These are phyloP conservation scores for Kwoniella sp. DNA, from an alignment of 768 basidiomycete species.

Conservation along the genomic window DNA sequence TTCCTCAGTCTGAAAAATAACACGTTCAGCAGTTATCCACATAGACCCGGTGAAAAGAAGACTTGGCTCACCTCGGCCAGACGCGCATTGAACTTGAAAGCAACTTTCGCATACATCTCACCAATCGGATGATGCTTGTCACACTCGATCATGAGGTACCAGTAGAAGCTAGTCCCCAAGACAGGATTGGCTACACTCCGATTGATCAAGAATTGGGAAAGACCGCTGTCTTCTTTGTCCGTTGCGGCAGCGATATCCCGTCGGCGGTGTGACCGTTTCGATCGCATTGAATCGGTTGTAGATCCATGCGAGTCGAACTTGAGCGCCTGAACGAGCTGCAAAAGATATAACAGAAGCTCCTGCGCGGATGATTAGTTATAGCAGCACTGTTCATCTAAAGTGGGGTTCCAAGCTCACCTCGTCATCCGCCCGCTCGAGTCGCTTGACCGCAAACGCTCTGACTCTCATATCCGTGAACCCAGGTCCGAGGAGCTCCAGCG, in stretches of 20 bases:
- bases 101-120: conserved; percentile 90
- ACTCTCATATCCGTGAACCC: conserved; percentile 71
- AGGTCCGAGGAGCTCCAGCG: conserved; percentile 89
- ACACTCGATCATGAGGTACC: conserved; percentile 95
- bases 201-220: conserved; percentile 86
- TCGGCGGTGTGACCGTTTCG: conserved; percentile 19
- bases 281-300: conserved; percentile 5
- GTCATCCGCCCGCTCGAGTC: conserved; percentile 87
- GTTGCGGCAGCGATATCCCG: conserved; percentile 19
- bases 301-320: conserved; percentile 83
- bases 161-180: conserved; percentile 87
- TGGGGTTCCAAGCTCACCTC: conserved; percentile 64
- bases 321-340: conserved; percentile 95
- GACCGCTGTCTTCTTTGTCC: conserved; percentile 76
- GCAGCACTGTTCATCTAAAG: not conserved
- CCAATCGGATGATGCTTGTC: conserved; percentile 76
- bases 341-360: conserved; percentile 87
- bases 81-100: conserved; percentile 84
- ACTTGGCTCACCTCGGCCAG: conserved; percentile 69
- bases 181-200: conserved; percentile 80
- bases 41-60: too few species aligned
- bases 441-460: conserved; percentile 87
- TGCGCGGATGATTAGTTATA: conserved; percentile 49
- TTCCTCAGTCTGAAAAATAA: conserved; percentile 59
- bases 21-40: too few species aligned